Evolutionary conservation across 2,329 filamentous ascomycete genomes (phyloP).

Genomic region (Pseudogymnoascus destructans): DNA sequence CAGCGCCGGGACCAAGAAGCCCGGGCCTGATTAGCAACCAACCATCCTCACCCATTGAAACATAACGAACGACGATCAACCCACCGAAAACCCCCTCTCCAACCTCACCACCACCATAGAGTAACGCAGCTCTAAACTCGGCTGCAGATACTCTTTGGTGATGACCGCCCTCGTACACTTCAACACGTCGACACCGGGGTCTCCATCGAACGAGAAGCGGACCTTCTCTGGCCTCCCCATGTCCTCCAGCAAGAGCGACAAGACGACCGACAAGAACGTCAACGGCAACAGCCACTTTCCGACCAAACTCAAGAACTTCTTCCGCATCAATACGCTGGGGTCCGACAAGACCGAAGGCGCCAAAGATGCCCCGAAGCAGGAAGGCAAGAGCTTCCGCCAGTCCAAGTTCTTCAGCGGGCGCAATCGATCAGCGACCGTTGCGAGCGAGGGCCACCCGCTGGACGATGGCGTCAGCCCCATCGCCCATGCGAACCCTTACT

Average conservation of each 20-base stretch:
- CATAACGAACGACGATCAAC: neutral
- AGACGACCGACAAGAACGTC: conserved; percentile 38
- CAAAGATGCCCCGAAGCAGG: conserved; percentile 26
- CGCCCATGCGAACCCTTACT: conserved; percentile 92
- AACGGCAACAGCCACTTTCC: conserved; percentile 47
- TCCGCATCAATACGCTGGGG: conserved; percentile 47
- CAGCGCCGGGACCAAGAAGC: neutral
- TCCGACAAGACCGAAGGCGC: conserved; percentile 25
- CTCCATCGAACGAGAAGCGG: conserved; percentile 23
- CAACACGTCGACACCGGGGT: neutral
- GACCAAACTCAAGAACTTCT: conserved; percentile 58
- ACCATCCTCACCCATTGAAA: conserved; percentile 5
- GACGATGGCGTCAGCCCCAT: conserved; percentile 86
- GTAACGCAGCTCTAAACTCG: neutral
- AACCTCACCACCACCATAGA: neutral
- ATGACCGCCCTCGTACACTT: conserved; percentile 7
- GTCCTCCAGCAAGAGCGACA: conserved; percentile 15
- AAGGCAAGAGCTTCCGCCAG: conserved; percentile 52
- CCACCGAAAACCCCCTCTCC: neutral
- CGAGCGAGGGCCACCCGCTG: conserved; percentile 81
- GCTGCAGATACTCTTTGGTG: conserved; percentile 1
- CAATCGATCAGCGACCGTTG: conserved; percentile 78
- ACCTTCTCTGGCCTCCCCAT: conserved; percentile 25
- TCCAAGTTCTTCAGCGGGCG: conserved; percentile 81
- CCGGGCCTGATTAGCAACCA: conserved; percentile 2